Evolutionary conservation across 306 rosid species (phyloP), one percentile per base, ranked within the genome.

Genomic region (Lathyrus sativus): DNA sequence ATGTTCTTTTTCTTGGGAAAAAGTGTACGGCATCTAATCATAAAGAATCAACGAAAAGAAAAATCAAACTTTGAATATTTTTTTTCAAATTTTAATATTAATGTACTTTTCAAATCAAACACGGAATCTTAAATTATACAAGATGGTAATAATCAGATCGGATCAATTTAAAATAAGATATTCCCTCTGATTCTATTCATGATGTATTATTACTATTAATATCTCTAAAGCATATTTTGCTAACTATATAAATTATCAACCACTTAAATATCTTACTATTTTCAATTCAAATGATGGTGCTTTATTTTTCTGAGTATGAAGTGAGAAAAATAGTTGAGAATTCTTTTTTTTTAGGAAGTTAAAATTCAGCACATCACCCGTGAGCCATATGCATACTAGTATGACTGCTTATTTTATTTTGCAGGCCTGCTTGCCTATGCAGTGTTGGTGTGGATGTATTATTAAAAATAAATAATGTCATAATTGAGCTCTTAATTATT

Each of bases 341-440:
- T 0, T 15, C 7, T 0, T 49, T 49, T 17, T 11, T 17, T 17
- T 49, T 28, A 9, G n/a, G 29, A 51, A 18, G 59, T 53, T 17
- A 22, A 22, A 49, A 49, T 15, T 15, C 56, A 49, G 28, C 56
- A 53, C 59, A 53, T 22, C 31, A 22, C n/a, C 33, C 11, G n/a
- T 6, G 22, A 46, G 13, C 35, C 59, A 53, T 35, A 35, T n/a
- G n/a, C 7, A 3, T 53, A 10, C 31, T 51, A 48, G 9, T 53
- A 53, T 11, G 59, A 22, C 4, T 22, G 7, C 7, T 53, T 53
- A 53, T 53, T 53, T 53, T 22, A 53, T 53, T 53, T 22, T 53
- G 59, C 59, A 22, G 59, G 59, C 59, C 59, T 14, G 19, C 9
- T 53, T 19, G 59, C 11, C 57, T 51, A 11, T 51, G 57, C n/a